These are phyloP conservation scores for Ophiosphaerella korrae DNA, from an alignment of 2,329 filamentous ascomycete species.

Conservation along the genomic window DNA sequence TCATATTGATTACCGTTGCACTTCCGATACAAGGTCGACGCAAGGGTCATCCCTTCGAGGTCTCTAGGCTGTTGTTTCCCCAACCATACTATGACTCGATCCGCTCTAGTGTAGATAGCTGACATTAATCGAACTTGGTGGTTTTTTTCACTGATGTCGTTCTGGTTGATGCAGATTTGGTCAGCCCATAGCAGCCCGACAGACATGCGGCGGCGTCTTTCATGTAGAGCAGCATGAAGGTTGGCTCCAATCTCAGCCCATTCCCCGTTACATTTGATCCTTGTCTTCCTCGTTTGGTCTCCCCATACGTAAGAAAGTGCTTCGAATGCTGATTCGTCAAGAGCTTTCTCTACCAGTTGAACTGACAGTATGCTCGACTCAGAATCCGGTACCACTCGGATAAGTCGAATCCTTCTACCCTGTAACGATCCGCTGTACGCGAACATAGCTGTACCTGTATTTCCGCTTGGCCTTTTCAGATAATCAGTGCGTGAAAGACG, in stretches of 20 bases:
- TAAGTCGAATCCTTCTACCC: too few relatives aligned
- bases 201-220: slow-evolving; percentile 4
- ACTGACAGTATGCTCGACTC: too few relatives aligned
- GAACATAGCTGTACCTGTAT: too few relatives aligned
- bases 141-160: slow-evolving; percentile 8
- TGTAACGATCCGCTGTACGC: too few relatives aligned
- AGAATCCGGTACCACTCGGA: too few relatives aligned
- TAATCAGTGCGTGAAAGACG: too few relatives aligned
- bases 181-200: slow-evolving; percentile 7
- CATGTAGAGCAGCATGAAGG: slow-evolving; percentile 7
- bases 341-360: neutral
- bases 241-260: slow-evolving; percentile 6
- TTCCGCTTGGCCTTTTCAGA: too few relatives aligned
- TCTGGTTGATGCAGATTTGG: slow-evolving; percentile 13
- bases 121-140: slow-evolving; percentile 17
- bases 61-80: slow-evolving; percentile 5
- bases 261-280: slow-evolving; percentile 8
- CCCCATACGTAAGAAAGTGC: slow-evolving; percentile 17
- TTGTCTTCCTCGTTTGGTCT: neutral
- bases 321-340: slow-evolving; percentile 7
- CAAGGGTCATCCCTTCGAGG: neutral
- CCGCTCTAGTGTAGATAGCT: slow-evolving; percentile 12
- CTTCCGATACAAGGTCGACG: too few relatives aligned
- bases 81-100: slow-evolving; percentile 14
- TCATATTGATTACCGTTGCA: too few relatives aligned